Evolutionary conservation across 2,329 filamentous ascomycete species (phyloP), one percentile per base, ranked within the genome.

Genomic region (Fusarium siculi): DNA sequence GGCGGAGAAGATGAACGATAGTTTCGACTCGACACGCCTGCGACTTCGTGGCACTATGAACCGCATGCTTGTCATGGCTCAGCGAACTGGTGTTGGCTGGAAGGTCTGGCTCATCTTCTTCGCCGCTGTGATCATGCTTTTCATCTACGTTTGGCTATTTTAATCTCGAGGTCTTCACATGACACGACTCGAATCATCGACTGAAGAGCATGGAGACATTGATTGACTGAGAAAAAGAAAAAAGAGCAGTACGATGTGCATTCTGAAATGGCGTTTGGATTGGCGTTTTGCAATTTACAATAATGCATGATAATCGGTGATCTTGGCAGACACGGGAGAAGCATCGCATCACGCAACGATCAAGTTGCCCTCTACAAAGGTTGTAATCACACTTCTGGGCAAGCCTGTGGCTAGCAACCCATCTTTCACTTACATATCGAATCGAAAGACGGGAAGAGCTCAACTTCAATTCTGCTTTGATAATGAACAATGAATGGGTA

Each of bases 41-140:
- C 90, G 93, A 72, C 85, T 99, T 70, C 89, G 92, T 49, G 95
- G 96, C 60, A 98, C 97, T 23, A 98, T 99, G 96, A 97, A 94
- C 81, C 88, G 95, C 66, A 99, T 99, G 96, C 84, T 98, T 74
- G 81, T 96, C 60, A 99, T 99, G 96, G 96, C 96, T 9, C 90
- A 98, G 84, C 88, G 91, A 78, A 97, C 95, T 5, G 96, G 96
- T n/a, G 92, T 99, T 15, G 92, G 95, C 78, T 99, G 96, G 96
- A 96, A 90, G 83, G 93, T 95, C 64, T 99, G 96, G 96, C 82
- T 98, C 57, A 87, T 86, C 47, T 99, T 99, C 84, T 97, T 99
- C 81, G 87, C 90, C 10, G 93, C 91, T 40, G 93, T 98, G 23
- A 89, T 92, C 71, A 80, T 96, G 62, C 82, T 98, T 74, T 99